phyloP scores from a whole-genome alignment of 768 basidiomycete genomes.

The Suillus weaverae region DNA sequence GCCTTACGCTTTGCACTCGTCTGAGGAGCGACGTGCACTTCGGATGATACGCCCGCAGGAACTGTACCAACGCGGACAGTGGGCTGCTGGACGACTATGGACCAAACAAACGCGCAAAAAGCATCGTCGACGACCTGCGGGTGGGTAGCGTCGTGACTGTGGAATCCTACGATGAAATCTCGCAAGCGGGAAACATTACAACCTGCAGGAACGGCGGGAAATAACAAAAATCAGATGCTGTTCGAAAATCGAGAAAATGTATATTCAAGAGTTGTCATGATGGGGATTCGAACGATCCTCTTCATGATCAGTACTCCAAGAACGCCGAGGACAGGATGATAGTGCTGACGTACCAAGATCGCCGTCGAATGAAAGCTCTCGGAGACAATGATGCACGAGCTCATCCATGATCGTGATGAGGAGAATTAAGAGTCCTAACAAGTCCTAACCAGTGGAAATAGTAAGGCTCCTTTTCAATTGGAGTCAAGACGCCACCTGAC shows the following conservation, averaged over 20 bases:
- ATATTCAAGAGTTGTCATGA: slow-evolving; percentile 20
- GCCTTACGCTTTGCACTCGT: slow-evolving; percentile 65
- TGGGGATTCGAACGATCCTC: slow-evolving; percentile 48
- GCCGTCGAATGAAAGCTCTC: slow-evolving; percentile 88
- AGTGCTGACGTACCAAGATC: slow-evolving; percentile 69
- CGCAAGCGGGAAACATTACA: slow-evolving; percentile 70
- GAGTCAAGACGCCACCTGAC: background rate
- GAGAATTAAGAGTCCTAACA: background rate
- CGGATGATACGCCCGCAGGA: slow-evolving; percentile 55
- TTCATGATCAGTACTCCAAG: background rate
- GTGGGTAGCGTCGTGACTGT: slow-evolving; percentile 39
- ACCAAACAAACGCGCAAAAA: slow-evolving; percentile 83
- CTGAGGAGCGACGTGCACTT: slow-evolving; percentile 81
- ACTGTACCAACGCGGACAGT: slow-evolving; percentile 74
- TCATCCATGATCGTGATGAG: slow-evolving; percentile 76
- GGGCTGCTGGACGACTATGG: slow-evolving; percentile 70
- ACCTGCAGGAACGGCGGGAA: slow-evolving; percentile 44
- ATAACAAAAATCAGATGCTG: slow-evolving; percentile 13
- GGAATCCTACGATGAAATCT: slow-evolving; percentile 70
- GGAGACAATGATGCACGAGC: slow-evolving; percentile 79
- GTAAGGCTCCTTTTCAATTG: background rate
- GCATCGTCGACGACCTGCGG: slow-evolving; percentile 69
- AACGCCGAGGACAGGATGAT: background rate
- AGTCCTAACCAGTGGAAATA: background rate
- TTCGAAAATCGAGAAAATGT: slow-evolving; percentile 21